These are phyloP conservation scores for Tremella fuciformis DNA, from an alignment of 768 basidiomycete genomes.

Conservation along the genomic window DNA sequence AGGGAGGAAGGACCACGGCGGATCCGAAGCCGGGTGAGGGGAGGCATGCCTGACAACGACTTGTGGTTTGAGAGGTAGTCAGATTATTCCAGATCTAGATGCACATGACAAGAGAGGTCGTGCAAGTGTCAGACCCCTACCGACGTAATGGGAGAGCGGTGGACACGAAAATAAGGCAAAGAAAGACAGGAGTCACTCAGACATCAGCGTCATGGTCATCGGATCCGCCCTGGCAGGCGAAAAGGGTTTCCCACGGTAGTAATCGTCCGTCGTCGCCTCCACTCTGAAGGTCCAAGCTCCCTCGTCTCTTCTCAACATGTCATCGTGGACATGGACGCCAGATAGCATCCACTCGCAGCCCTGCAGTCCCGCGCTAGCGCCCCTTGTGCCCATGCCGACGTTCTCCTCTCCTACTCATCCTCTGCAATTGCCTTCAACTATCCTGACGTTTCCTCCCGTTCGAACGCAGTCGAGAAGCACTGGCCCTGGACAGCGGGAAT, in stretches of 20 bases:
- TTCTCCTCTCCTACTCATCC: not conserved
- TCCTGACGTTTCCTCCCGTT: constrained; percentile 9
- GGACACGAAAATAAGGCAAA: no score
- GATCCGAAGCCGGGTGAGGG: constrained; percentile 2
- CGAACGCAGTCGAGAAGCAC: no score
- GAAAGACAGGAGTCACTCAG: not conserved
- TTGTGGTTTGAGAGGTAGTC: no score
- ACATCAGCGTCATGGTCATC: constrained; percentile 7
- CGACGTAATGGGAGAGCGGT: no score
- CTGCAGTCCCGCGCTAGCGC: not conserved
- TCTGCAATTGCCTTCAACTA: not conserved
- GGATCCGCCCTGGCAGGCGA: no score
- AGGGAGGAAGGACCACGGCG: constrained; percentile 21
- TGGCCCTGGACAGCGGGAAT: no score
- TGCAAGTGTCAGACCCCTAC: no score
- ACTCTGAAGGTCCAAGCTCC: not conserved
- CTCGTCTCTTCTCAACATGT: not conserved
- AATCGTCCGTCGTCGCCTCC: not conserved
- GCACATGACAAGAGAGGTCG: no score
- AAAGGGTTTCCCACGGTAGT: not conserved
- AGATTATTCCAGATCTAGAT: no score
- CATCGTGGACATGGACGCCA: no score
- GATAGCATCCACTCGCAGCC: no score
- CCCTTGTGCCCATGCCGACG: not conserved
- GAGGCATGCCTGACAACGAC: constrained; percentile 12